These are phyloP conservation scores for Rubus parviflorus DNA, from an alignment of 306 rosid genomes.

Conservation along the genomic window DNA sequence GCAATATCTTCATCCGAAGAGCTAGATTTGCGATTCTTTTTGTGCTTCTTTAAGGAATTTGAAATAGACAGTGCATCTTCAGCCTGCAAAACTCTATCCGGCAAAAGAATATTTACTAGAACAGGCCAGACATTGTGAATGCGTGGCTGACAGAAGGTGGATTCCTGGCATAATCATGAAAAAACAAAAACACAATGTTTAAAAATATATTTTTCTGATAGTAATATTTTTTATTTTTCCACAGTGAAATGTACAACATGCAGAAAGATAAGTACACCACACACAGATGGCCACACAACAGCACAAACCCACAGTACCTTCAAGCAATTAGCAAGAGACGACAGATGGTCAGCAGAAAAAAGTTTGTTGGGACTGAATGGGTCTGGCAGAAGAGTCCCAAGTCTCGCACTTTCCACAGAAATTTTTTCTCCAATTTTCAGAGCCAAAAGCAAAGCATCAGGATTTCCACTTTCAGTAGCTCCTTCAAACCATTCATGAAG, in stretches of 20 bases:
- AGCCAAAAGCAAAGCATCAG: slow-evolving; percentile 89
- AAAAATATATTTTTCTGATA: not conserved
- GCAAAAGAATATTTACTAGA: slow-evolving; percentile 66
- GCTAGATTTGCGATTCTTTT: slow-evolving; percentile 70
- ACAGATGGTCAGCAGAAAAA: slow-evolving; percentile 65
- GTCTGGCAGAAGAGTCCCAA: slow-evolving; percentile 65
- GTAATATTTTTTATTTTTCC: not conserved
- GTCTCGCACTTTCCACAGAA: slow-evolving; percentile 44
- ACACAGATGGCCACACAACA: not conserved
- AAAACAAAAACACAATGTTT: slow-evolving; percentile 4
- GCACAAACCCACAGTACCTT: slow-evolving; percentile 49
- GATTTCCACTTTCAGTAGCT: slow-evolving; percentile 78
- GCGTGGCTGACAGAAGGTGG: slow-evolving; percentile 94
- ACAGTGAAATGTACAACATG: slow-evolving; percentile 12
- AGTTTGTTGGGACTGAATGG: slow-evolving; percentile 64
- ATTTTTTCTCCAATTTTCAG: slow-evolving; percentile 56
- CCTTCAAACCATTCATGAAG: slow-evolving; percentile 77
- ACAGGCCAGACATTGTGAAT: slow-evolving; percentile 88
- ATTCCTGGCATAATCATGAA: slow-evolving; percentile 64
- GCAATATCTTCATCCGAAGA: slow-evolving; percentile 81
- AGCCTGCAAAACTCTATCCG: slow-evolving; percentile 58
- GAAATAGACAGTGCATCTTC: slow-evolving; percentile 68
- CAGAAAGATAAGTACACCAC: slow-evolving; percentile 5
- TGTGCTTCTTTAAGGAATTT: slow-evolving; percentile 76
- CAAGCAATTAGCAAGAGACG: slow-evolving; percentile 66